Base-by-base conservation (phyloP, 768 basidiomycete genomes). In the Tulasnella sp. region DNA sequence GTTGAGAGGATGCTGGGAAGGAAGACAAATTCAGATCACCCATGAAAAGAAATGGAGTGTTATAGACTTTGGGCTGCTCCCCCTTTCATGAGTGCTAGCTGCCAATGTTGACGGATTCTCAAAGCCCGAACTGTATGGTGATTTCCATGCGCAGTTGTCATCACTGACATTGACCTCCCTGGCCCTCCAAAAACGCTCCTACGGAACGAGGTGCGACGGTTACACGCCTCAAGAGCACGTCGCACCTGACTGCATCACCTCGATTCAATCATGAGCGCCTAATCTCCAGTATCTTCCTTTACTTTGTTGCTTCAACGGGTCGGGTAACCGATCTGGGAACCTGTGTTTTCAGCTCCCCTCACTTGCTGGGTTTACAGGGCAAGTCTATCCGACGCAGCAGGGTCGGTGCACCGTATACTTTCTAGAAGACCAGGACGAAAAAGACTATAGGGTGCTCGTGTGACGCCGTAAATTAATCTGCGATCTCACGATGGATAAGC, bases 1-100 rank as follows among this genome's bases (percentile, higher is more conserved):
- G 23, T 51, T 51, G 48, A 84, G 11, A 86, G 85, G 57, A 90
- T 98, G 88, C 85, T 93, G 18, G 93, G 16, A 51, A 1, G 16
- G 48, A 23, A 2, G 10, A 5, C 42, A 5, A 51, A 23, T 51
- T 1, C 1, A 51, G 48, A 51, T 3, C 18, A 18, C 3, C 48
- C 18, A 23, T 1, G 48, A 51, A 51, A 4, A 23, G 48, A 51
- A 51, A 51, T 51, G 48, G 20, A 95, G 48, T 51, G 48, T 23
- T 5, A 51, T 51, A 51, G 23, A 51, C 48, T 51, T 23, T 81
- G 48, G 10, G 18, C 20, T 51, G 20, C 23, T 5, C 46, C 46
- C 18, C 46, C 46, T 20, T 89, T 96, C 79, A 88, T n/a, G n/a
- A 40, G 4, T 44, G 10, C 42, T 44, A 15, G 42, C 48, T 51